These are phyloP conservation scores for Acrodontium crateriforme DNA, from an alignment of 2,329 filamentous ascomycete genomes.

Conservation along the genomic window DNA sequence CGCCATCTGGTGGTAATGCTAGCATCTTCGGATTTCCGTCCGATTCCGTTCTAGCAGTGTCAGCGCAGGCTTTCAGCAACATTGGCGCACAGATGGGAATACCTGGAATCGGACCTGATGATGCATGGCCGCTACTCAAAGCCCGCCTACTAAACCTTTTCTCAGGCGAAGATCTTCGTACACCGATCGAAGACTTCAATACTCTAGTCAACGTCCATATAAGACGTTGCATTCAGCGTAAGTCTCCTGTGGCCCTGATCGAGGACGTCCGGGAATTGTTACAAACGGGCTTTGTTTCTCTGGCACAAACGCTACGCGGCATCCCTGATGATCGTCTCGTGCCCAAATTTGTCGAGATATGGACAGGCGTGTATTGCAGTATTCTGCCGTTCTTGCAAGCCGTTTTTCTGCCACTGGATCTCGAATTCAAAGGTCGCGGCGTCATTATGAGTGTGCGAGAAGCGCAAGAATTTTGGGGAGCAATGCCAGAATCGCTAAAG, in stretches of 20 bases:
- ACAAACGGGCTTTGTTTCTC: conserved; percentile 66
- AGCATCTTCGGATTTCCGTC: conserved; percentile 20
- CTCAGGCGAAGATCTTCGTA: conserved; percentile 62
- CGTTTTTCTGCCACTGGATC: conserved; percentile 81
- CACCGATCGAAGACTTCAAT: conserved; percentile 78
- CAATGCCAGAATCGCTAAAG: conserved; percentile 36
- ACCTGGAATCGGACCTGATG: conserved; percentile 43
- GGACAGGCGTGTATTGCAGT: conserved; percentile 82
- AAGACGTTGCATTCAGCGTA: conserved; percentile 60
- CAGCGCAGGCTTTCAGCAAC: conserved; percentile 28
- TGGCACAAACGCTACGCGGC: conserved; percentile 69
- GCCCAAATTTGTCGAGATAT: conserved; percentile 79
- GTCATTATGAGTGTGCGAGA: conserved; percentile 63
- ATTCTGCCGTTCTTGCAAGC: conserved; percentile 91
- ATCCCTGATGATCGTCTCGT: conserved; percentile 81
- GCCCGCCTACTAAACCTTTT: conserved; percentile 65
- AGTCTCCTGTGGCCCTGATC: conserved; percentile 55
- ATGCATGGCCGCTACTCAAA: conserved; percentile 71
- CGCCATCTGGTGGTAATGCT: conserved; percentile 14
- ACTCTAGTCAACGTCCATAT: conserved; percentile 66
- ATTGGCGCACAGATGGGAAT: conserved; percentile 35
- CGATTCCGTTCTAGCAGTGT: conserved; percentile 18
- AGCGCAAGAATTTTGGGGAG: conserved; percentile 82
- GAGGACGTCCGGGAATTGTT: conserved; percentile 66
- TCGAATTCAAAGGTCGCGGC: conserved; percentile 81